Evolutionary conservation across 805 yeast species (phyloP).

Genomic region (Saccharomycodes ludwigii): DNA sequence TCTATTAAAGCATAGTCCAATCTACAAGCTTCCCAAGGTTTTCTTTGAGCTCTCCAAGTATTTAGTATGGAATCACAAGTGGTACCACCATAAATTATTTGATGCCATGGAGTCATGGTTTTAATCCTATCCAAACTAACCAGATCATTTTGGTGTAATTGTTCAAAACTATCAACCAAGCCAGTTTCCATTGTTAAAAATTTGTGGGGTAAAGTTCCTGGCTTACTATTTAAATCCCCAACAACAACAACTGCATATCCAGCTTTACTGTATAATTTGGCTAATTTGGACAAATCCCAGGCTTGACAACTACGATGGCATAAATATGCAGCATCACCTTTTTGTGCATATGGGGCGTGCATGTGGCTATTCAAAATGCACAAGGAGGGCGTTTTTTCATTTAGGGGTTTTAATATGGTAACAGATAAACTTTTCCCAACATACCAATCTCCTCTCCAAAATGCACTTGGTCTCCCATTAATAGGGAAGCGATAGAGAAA

Average conservation of each 20-base stretch:
- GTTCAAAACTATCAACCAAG: constrained; percentile 35
- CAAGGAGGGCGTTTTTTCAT: constrained; percentile 37
- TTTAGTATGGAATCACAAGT: constrained; percentile 84
- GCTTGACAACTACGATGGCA: constrained; percentile 93
- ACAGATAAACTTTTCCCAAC: constrained; percentile 87
- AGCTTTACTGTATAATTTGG: constrained; percentile 46
- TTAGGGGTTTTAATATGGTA: constrained; percentile 46
- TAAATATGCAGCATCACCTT: constrained; percentile 80
- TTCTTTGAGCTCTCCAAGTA: constrained; percentile 59
- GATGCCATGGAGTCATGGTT: constrained; percentile 41
- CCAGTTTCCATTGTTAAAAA: constrained; percentile 60
- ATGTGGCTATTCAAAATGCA: constrained; percentile 85
- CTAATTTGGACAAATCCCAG: constrained; percentile 77
- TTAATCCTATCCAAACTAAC: constrained; percentile 26
- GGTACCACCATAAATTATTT: constrained; percentile 62
- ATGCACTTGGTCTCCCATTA: constrained; percentile 90
- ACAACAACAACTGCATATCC: constrained; percentile 83
- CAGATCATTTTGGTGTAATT: neutral
- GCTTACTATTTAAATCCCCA: constrained; percentile 86
- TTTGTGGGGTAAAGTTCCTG: constrained; percentile 72
- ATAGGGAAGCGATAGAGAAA: constrained; percentile 78
- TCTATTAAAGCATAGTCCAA: constrained; percentile 84
- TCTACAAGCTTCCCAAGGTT: constrained; percentile 64
- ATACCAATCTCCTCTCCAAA: constrained; percentile 92
- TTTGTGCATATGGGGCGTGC: constrained; percentile 87